These are phyloP conservation scores for Stellera chamaejasme DNA, from an alignment of 345 rosid genomes.

Conservation along the genomic window DNA sequence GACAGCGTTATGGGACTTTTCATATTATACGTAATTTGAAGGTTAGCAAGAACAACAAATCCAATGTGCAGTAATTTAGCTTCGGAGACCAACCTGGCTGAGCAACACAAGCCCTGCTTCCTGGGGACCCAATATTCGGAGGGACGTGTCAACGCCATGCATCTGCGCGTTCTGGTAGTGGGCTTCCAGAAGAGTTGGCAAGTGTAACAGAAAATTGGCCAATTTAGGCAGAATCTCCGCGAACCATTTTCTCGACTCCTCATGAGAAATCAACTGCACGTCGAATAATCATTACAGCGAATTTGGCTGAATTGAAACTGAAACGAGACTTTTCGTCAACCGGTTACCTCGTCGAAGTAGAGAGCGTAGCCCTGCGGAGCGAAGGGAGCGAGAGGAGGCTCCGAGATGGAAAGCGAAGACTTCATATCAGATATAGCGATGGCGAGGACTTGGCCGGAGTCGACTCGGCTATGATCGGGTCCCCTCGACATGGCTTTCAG, in stretches of 20 bases:
- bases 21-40: neutral
- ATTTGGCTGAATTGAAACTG: too few species aligned
- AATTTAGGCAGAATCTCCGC: constrained; percentile 49
- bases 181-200: constrained; percentile 57
- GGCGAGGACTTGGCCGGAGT: constrained; percentile 55
- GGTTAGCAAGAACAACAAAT: neutral
- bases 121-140: constrained; percentile 54
- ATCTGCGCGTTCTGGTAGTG: constrained; percentile 50
- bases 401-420: constrained; percentile 31
- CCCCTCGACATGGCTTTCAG: constrained; percentile 57
- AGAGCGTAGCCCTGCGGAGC: constrained; percentile 49
- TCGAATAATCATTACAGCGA: neutral
- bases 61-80: neutral
- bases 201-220: constrained; percentile 51
- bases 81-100: constrained; percentile 44
- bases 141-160: constrained; percentile 28
- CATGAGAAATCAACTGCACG: constrained; percentile 41
- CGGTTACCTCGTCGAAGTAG: constrained; percentile 57
- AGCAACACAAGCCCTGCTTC: constrained; percentile 72
- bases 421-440: constrained; percentile 49
- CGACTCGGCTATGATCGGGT: constrained; percentile 46
- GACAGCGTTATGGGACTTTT: neutral
- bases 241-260: constrained; percentile 59
- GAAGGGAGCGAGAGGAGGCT: constrained; percentile 33
- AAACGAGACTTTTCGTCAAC: neutral